Percentiles rank a stretch among this genome's conserved stretches.
phyloP scores from a whole-genome alignment of 2,329 filamentous ascomycete species.

The Coniochaeta sp. region DNA sequence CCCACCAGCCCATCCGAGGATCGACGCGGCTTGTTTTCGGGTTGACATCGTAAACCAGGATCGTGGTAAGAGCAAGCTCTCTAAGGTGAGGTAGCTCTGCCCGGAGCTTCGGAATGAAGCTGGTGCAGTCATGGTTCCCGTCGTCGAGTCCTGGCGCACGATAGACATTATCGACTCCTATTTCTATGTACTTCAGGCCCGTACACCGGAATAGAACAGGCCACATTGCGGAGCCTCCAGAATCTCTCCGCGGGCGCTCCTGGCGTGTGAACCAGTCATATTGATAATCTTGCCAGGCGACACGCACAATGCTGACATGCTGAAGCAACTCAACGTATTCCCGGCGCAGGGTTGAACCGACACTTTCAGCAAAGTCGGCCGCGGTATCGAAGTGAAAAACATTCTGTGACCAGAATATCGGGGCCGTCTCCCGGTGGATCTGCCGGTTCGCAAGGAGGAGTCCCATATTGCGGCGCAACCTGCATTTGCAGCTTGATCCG shows the following conservation, averaged over 20 bases:
- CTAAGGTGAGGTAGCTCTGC: not conserved
- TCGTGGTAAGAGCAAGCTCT: not conserved
- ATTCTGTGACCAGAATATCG: not conserved
- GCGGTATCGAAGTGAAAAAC: not conserved
- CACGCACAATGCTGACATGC: not conserved
- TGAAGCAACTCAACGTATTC: not conserved
- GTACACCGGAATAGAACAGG: not conserved
- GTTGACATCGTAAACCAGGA: constrained; percentile 1
- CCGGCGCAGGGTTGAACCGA: not conserved
- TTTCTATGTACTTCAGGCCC: not conserved
- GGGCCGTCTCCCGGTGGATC: not conserved
- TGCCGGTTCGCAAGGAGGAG: not conserved
- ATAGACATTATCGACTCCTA: not conserved
- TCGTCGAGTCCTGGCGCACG: not conserved
- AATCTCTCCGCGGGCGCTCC: not conserved
- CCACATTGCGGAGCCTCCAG: not conserved
- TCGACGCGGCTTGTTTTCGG: not conserved
- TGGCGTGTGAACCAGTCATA: not conserved
- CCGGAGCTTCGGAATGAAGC: not conserved
- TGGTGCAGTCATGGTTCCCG: not conserved
- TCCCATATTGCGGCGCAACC: not conserved
- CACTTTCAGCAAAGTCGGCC: not conserved
- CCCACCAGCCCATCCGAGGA: not conserved
- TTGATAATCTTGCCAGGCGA: not conserved
- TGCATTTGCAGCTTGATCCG: not conserved